Evolutionary conservation across 2,329 filamentous ascomycete species (phyloP).

Genomic region (Chrysoporthe deuterocubensis): DNA sequence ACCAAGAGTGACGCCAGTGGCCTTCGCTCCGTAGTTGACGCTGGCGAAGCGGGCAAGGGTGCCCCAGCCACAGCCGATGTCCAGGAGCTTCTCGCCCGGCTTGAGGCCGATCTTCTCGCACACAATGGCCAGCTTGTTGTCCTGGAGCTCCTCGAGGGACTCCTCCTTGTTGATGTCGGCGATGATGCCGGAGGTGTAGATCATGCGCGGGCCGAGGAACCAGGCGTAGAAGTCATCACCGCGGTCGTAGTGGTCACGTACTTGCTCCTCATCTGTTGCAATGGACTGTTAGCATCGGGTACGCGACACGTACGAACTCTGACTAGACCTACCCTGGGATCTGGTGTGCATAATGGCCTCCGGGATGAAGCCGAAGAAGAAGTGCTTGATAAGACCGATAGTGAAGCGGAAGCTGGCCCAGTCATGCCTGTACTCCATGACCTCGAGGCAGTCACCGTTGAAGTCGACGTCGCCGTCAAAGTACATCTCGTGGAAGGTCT

Average conservation of each 20-base stretch:
- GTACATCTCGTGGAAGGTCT: conserved; percentile 98
- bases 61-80: conserved; percentile 98
- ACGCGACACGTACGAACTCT: neutral
- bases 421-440: conserved; percentile 93
- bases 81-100: conserved; percentile 80
- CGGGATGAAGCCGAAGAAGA: conserved; percentile 84
- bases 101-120: conserved; percentile 93
- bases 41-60: conserved; percentile 93
- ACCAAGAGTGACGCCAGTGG: conserved; percentile 89
- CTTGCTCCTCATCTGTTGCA: conserved; percentile 85
- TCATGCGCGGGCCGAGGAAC: conserved; percentile 98
- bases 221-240: conserved; percentile 98
- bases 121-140: conserved; percentile 94
- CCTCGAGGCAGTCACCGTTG: conserved; percentile 89
- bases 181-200: conserved; percentile 96
- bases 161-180: conserved; percentile 87
- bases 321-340: conserved; percentile 69
- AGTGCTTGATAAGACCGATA: conserved; percentile 80
- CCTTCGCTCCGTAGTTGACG: conserved; percentile 83
- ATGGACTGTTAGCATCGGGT: neutral
- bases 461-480: conserved; percentile 94
- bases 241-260: conserved; percentile 95
- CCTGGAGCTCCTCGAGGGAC: conserved; percentile 90
- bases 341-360: conserved; percentile 92
- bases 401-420: conserved; percentile 97